A percentile compares a stretch with the other conserved stretches of the same genome.
phyloP scores from a whole-genome alignment of 164 flowering plant species.

The Piper longum region DNA sequence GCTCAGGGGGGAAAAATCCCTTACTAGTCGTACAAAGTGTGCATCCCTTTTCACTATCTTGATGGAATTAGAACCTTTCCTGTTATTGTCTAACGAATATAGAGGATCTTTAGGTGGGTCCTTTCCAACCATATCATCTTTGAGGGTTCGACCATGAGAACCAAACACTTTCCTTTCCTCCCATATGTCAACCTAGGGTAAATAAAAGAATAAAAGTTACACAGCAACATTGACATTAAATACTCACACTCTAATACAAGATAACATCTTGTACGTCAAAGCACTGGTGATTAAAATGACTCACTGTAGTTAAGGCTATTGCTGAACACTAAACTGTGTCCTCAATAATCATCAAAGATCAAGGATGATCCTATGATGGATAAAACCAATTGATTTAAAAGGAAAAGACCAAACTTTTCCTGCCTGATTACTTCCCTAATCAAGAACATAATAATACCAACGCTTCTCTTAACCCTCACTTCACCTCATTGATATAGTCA shows the following conservation, averaged over 20 bases:
- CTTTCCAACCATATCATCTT: conserved; percentile 61
- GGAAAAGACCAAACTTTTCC: too few relatives aligned
- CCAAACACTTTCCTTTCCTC: conserved; percentile 96
- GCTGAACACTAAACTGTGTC: too few relatives aligned
- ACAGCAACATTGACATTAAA: not conserved
- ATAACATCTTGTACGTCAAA: not conserved
- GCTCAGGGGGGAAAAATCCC: conserved; percentile 7
- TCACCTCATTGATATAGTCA: too few relatives aligned
- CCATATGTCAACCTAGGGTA: conserved; percentile 71
- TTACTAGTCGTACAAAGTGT: conserved; percentile 66
- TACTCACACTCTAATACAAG: not conserved
- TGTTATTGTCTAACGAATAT: conserved; percentile 33
- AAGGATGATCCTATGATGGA: too few relatives aligned
- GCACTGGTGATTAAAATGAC: too few relatives aligned
- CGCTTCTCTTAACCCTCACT: too few relatives aligned
- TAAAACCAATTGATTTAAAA: too few relatives aligned
- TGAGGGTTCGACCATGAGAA: conserved; percentile 72
- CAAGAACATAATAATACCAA: too few relatives aligned
- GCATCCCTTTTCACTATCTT: conserved; percentile 78
- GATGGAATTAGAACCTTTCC: conserved; percentile 46
- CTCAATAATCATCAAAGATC: too few relatives aligned
- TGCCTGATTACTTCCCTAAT: too few relatives aligned
- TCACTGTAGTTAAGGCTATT: too few relatives aligned
- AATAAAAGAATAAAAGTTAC: not conserved
- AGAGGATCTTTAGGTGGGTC: conserved; percentile 45